These are phyloP conservation scores for Myotisia sp. DNA, from an alignment of 2,329 filamentous ascomycete genomes.

Conservation along the genomic window DNA sequence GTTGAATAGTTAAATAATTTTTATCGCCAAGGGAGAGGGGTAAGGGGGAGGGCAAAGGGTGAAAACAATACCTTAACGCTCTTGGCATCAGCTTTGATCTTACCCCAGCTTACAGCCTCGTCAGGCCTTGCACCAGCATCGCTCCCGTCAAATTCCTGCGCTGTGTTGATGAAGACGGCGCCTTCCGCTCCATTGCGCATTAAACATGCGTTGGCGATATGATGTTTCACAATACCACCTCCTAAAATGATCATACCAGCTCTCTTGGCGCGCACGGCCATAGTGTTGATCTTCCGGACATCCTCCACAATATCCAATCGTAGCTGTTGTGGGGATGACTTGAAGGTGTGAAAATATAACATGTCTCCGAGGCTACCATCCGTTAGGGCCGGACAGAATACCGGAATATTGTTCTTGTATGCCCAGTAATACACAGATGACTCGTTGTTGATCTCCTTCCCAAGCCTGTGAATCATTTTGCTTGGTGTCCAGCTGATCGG, in stretches of 20 bases:
- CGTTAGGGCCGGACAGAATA: conserved; percentile 92
- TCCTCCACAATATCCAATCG: conserved; percentile 87
- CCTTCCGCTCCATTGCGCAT: conserved; percentile 97
- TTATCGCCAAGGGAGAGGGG: neutral
- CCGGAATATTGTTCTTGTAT: conserved; percentile 87
- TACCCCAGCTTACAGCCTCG: conserved; percentile 96
- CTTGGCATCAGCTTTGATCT: conserved; percentile 80
- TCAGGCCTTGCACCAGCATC: conserved; percentile 91
- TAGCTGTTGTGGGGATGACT: conserved; percentile 65
- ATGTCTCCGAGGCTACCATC: conserved; percentile 94
- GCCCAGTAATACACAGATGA: conserved; percentile 94
- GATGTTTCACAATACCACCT: conserved; percentile 91
- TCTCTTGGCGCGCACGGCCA: conserved; percentile 72
- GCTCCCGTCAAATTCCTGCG: conserved; percentile 91
- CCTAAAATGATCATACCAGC: conserved; percentile 93
- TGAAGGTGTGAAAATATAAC: conserved; percentile 97
- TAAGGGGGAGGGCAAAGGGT: conserved; percentile 16
- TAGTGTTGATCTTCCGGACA: conserved; percentile 81
- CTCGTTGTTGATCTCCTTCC: conserved; percentile 88
- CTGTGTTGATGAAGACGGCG: conserved; percentile 95
- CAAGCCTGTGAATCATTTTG: conserved; percentile 77
- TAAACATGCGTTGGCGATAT: conserved; percentile 92
- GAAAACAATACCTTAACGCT: conserved; percentile 89
- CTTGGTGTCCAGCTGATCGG: conserved; percentile 84
- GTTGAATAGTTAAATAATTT: neutral